Conservation (phyloP, 139 green algal genomes). For the Chlamydomonas sp. region DNA sequence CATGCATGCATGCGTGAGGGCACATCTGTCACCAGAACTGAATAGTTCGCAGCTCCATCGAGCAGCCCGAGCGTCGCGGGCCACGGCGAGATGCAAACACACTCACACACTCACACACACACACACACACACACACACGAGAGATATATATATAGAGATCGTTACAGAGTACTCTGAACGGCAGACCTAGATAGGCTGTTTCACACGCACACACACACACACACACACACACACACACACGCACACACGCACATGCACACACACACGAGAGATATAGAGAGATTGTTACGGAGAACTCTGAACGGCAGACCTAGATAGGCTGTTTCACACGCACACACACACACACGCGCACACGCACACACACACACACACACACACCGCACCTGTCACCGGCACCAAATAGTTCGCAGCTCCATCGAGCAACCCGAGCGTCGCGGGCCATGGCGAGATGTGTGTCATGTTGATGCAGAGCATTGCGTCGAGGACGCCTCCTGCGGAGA, state of each 20-base stretch:
- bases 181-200: not conserved
- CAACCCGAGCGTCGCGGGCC: constrained; percentile 37
- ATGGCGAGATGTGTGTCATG: constrained; percentile 52
- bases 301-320: not conserved
- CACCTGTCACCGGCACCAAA: not conserved
- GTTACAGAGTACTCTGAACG: not conserved
- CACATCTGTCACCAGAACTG: not conserved
- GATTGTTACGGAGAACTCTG: no score
- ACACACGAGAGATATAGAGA: not conserved
- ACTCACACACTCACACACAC: not conserved
- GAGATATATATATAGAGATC: not conserved
- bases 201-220: not conserved
- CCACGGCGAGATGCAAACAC: constrained; percentile 19
- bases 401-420: constrained; percentile 28
- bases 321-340: not conserved
- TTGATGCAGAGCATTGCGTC: constrained; percentile 35
- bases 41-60: constrained; percentile 20
- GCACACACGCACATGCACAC: not conserved
- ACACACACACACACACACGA: not conserved
- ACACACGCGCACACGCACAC: not conserved
- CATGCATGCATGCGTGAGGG: no score
- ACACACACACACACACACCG: not conserved
- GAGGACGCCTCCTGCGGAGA: no score
- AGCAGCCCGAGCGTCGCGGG: constrained; percentile 40
- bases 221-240: not conserved